phyloP scores from a whole-genome alignment of 805 yeast genomes.

The Candida tibetensis region DNA sequence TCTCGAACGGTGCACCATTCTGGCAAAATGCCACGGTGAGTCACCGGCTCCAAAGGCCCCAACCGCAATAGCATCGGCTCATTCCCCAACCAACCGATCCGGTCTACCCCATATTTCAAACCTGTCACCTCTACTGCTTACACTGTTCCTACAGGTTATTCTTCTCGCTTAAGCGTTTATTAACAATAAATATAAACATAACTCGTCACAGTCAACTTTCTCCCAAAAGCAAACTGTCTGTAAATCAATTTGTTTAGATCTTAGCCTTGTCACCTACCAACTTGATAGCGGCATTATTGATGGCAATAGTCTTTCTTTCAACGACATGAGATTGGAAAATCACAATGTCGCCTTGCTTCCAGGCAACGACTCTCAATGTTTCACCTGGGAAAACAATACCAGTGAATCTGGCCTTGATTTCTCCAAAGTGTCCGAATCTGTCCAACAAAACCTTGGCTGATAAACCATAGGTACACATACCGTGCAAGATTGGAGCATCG shows the following conservation, averaged over 20 bases:
- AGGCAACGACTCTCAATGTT: constrained; percentile 71
- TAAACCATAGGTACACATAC: constrained; percentile 84
- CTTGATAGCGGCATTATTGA: constrained; percentile 84
- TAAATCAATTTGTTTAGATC: constrained; percentile 20
- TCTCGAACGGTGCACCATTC: no score
- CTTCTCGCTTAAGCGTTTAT: no score
- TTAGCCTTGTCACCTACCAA: constrained; percentile 40
- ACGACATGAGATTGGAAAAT: constrained; percentile 79
- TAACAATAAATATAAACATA: background rate
- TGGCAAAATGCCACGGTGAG: no score
- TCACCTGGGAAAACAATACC: constrained; percentile 96
- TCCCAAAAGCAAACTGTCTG: no score
- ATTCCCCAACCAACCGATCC: no score
- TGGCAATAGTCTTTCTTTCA: constrained; percentile 74
- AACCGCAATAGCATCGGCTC: no score
- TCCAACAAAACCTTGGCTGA: constrained; percentile 73
- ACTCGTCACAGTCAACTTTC: background rate
- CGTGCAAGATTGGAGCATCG: constrained; percentile 86
- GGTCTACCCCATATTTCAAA: no score
- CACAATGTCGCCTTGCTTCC: constrained; percentile 74
- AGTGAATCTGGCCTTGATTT: constrained; percentile 86
- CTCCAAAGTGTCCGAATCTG: constrained; percentile 75
- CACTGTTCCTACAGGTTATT: no score
- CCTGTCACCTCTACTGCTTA: no score
- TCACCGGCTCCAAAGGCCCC: no score